Conservation (phyloP, 2,329 filamentous ascomycete genomes). For the Pseudogymnoascus sp. region DNA sequence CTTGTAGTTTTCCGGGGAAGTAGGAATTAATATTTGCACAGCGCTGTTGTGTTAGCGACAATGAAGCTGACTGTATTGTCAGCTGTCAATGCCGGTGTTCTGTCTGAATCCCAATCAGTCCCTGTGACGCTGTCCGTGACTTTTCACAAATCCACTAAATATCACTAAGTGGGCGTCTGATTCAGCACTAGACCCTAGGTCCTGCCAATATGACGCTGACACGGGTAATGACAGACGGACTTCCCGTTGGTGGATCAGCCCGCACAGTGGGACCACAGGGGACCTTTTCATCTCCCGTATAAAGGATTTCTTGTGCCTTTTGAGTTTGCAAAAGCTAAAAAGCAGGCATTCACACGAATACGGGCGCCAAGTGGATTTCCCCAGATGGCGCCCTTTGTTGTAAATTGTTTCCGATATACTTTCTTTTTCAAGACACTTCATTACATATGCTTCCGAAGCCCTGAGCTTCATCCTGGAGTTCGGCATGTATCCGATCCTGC, state of each 20-base stretch:
- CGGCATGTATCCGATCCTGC: neutral
- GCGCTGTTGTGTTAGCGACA: neutral
- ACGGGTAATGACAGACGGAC: neutral
- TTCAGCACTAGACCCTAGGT: neutral
- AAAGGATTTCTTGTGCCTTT: neutral
- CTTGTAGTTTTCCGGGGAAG: neutral
- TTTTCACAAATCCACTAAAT: neutral
- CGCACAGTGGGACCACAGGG: neutral
- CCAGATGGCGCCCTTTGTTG: neutral
- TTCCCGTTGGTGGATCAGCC: neutral
- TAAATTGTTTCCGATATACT: neutral
- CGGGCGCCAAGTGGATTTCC: neutral
- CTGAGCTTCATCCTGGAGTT: neutral
- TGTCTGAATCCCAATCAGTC: neutral
- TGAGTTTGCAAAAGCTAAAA: neutral
- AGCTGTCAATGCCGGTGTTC: neutral
- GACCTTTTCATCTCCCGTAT: too few relatives aligned
- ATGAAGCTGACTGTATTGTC: neutral
- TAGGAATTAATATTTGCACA: neutral
- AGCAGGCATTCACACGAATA: neutral
- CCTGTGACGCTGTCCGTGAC: neutral
- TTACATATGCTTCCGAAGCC: neutral
- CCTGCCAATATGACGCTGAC: neutral
- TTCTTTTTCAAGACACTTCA: neutral
- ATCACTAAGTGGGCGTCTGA: neutral